Conservation (phyloP, 2,329 filamentous ascomycete species). For the Sporothrix variecibatus region DNA sequence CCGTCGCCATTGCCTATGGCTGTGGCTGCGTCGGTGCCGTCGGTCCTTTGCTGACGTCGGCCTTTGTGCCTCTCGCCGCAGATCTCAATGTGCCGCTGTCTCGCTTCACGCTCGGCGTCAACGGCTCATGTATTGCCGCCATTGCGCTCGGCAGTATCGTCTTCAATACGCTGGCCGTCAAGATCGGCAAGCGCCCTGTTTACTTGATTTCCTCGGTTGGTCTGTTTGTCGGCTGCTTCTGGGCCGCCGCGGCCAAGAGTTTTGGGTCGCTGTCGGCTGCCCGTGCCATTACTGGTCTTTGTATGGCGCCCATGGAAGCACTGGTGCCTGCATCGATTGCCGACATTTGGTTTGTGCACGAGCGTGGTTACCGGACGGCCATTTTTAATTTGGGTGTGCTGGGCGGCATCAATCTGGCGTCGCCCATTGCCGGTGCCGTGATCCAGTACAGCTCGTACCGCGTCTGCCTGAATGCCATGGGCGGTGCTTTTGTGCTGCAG, state of each 20-base stretch:
- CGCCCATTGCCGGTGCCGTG: constrained; percentile 43
- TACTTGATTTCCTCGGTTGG: constrained; percentile 40
- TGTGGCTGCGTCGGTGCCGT: constrained; percentile 46
- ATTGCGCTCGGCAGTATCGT: constrained; percentile 42
- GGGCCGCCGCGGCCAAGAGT: constrained; percentile 38
- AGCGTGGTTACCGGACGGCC: constrained; percentile 43
- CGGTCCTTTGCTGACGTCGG: constrained; percentile 43
- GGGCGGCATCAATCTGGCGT: constrained; percentile 45
- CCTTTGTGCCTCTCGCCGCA: constrained; percentile 40
- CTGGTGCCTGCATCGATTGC: constrained; percentile 44
- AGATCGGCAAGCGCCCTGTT: constrained; percentile 42
- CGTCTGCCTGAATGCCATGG: constrained; percentile 43
- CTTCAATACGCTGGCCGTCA: constrained; percentile 42
- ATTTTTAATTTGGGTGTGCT: constrained; percentile 46
- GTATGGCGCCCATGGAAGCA: constrained; percentile 44
- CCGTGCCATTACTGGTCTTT: constrained; percentile 40
- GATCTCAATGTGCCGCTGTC: constrained; percentile 38
- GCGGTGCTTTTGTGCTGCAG: constrained; percentile 43
- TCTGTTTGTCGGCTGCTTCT: constrained; percentile 41
- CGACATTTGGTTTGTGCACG: constrained; percentile 48
- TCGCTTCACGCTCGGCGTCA: constrained; percentile 40
- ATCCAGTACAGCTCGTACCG: constrained; percentile 42
- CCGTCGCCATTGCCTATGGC: constrained; percentile 42
- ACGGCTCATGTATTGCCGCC: constrained; percentile 40
- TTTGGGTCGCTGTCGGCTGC: constrained; percentile 39